A percentile compares a stretch with the other conserved stretches of the same genome.
These are phyloP conservation scores for Pterocarpus santalinus DNA, from an alignment of 306 rosid genomes.

Conservation along the genomic window DNA sequence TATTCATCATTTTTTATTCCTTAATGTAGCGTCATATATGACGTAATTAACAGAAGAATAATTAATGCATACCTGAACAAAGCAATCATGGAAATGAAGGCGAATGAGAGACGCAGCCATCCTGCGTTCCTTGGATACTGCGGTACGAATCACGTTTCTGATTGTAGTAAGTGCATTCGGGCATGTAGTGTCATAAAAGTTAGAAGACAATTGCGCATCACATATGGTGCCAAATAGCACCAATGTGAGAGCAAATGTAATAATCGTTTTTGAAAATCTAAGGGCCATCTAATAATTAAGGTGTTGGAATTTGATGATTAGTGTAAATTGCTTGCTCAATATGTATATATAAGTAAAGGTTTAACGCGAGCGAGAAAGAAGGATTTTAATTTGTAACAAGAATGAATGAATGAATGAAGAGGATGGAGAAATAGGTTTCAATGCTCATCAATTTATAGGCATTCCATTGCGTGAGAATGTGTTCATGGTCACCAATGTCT, in stretches of 20 bases:
- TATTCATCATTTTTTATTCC: no score
- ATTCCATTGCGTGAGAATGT: background rate
- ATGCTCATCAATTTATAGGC: background rate
- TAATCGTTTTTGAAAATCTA: background rate
- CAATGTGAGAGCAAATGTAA: slow-evolving; percentile 27
- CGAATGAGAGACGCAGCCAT: slow-evolving; percentile 59
- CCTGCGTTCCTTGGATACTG: slow-evolving; percentile 53
- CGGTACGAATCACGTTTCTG: slow-evolving; percentile 47
- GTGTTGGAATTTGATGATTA: background rate
- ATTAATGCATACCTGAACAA: slow-evolving; percentile 42
- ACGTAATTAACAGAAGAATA: no score
- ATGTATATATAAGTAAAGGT: no score
- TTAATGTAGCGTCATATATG: no score
- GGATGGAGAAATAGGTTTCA: background rate
- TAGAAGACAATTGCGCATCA: slow-evolving; percentile 61
- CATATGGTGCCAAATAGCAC: slow-evolving; percentile 40
- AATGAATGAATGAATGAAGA: background rate
- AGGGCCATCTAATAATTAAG: background rate
- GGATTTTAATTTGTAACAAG: no score
- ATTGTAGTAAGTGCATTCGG: slow-evolving; percentile 66
- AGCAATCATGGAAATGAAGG: slow-evolving; percentile 56
- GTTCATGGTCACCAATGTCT: slow-evolving; percentile 3
- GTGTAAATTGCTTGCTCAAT: no score
- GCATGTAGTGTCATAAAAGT: slow-evolving; percentile 61
- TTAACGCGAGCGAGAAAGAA: no score